Evolutionary conservation across 495 filamentous ascomycete genomes (phyloP).

Genomic region (Tuber brumale): DNA sequence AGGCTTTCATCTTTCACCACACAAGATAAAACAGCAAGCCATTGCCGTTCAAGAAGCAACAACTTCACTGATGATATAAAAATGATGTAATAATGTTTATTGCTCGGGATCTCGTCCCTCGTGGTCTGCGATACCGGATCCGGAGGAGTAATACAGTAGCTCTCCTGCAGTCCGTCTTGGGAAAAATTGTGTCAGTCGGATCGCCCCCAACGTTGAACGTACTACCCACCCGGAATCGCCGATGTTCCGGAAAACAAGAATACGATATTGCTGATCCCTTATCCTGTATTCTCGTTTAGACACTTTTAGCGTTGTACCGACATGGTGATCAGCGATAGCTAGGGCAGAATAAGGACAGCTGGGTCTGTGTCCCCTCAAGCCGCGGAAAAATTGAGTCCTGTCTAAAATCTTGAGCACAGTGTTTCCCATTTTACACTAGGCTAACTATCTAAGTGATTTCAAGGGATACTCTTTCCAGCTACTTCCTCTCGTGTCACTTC

Average conservation of each 20-base stretch:
- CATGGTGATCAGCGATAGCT: too few relatives aligned
- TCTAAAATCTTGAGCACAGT: too few relatives aligned
- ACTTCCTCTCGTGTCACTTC: too few relatives aligned
- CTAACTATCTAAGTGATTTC: too few relatives aligned
- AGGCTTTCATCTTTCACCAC: background rate
- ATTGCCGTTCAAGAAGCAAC: background rate
- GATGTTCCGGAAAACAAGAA: background rate
- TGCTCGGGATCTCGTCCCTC: background rate
- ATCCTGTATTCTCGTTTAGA: too few relatives aligned
- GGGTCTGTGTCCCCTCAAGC: too few relatives aligned
- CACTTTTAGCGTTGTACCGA: too few relatives aligned
- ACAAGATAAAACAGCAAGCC: background rate
- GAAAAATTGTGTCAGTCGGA: background rate
- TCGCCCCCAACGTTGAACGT: background rate
- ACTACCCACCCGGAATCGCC: background rate
- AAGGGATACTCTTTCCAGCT: too few relatives aligned
- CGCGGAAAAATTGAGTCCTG: too few relatives aligned
- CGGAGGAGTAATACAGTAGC: too few relatives aligned
- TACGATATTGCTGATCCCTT: background rate
- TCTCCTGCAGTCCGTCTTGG: background rate
- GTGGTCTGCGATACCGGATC: background rate
- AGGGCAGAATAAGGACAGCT: too few relatives aligned
- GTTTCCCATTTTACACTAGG: too few relatives aligned
- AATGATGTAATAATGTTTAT: background rate
- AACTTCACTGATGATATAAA: background rate